Evolutionary conservation across 2,329 filamentous ascomycete species (phyloP).

Genomic region (Elsinoe ampelina): DNA sequence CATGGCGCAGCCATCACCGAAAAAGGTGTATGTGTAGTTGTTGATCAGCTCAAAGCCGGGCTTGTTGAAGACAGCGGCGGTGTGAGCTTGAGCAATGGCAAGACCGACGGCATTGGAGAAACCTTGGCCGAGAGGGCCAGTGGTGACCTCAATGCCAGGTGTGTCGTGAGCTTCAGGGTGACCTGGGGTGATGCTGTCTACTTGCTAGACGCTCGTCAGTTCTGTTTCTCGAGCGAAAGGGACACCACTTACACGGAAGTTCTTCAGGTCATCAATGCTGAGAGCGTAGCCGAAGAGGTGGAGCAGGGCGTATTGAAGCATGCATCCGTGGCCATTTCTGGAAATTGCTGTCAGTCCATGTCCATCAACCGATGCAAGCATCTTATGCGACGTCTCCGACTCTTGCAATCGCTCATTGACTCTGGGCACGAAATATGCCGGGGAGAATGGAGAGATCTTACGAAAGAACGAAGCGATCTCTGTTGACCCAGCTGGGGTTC

Average conservation of each 20-base stretch:
- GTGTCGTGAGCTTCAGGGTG: constrained; percentile 97
- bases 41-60: constrained; percentile 81
- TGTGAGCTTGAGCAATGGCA: constrained; percentile 91
- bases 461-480: constrained; percentile 98
- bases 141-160: constrained; percentile 94
- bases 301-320: constrained; percentile 97
- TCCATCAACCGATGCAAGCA: neutral
- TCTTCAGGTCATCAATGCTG: constrained; percentile 84
- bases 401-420: constrained; percentile 1
- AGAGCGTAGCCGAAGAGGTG: constrained; percentile 90
- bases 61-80: constrained; percentile 90
- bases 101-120: constrained; percentile 96
- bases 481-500: constrained; percentile 95
- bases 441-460: constrained; percentile 42
- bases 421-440: neutral
- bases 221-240: constrained; percentile 31
- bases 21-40: constrained; percentile 96
- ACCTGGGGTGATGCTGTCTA: constrained; percentile 79
- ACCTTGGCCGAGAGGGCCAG: constrained; percentile 93
- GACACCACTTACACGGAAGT: constrained; percentile 70
- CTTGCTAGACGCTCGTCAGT: constrained; percentile 43
- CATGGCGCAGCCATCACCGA: constrained; percentile 97
- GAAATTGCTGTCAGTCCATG: constrained; percentile 11
- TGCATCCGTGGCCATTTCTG: constrained; percentile 97
- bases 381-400: neutral